phyloP scores from a whole-genome alignment of 2,329 filamentous ascomycete genomes.

The Penicillium occitanis region DNA sequence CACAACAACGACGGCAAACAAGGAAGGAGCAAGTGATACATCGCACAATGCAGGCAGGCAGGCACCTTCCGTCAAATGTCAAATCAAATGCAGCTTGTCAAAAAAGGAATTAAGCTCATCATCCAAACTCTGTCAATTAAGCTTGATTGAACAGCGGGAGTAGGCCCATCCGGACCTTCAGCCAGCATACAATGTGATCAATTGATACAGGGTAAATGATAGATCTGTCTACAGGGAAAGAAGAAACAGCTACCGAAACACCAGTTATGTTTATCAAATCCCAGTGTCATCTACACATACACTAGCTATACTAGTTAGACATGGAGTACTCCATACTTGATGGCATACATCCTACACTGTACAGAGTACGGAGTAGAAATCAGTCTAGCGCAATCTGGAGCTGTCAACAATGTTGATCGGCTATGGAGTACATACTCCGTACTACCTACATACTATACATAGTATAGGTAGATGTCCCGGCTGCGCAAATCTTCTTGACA shows the following conservation, averaged over 20 bases:
- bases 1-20: not conserved
- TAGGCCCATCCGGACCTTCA: not conserved
- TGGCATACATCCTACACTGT: not conserved
- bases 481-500: not conserved
- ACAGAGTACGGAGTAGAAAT: not conserved
- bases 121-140: not conserved
- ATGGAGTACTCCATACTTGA: not conserved
- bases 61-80: not conserved
- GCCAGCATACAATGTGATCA: not conserved
- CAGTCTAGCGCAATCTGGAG: not conserved
- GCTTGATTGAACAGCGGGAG: not conserved
- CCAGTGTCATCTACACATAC: not conserved
- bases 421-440: not conserved
- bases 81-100: not conserved
- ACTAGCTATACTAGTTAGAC: not conserved
- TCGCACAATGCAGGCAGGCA: not conserved
- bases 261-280: not conserved
- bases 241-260: not conserved
- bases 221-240: not conserved
- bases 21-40: slow-evolving; percentile 1
- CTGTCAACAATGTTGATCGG: not conserved
- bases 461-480: not conserved
- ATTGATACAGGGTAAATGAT: not conserved
- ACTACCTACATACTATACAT: too few relatives aligned
- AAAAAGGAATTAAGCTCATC: not conserved